Evolutionary conservation across 202 grass and related monocot genomes (phyloP).

Genomic region (Cymbopogon flexuosus): DNA sequence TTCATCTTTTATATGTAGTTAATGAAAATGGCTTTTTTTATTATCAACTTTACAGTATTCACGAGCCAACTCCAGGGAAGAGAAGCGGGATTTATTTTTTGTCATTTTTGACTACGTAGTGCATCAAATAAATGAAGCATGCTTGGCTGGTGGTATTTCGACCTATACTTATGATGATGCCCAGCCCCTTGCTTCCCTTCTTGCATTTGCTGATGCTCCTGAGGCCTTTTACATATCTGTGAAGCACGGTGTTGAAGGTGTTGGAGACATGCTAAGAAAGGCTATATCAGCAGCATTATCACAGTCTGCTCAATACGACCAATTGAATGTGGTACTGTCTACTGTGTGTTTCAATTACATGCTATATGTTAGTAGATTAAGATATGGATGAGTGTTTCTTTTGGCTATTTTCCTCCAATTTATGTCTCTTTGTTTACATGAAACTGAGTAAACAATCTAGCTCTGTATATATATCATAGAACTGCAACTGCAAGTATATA

Average conservation of each 20-base stretch:
- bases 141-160: constrained; percentile 61
- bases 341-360: background rate
- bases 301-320: constrained; percentile 65
- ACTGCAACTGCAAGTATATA: background rate
- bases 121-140: constrained; percentile 90
- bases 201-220: constrained; percentile 75
- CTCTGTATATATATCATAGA: background rate
- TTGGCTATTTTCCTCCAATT: background rate
- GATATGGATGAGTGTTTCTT: background rate
- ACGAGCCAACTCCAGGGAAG: constrained; percentile 75
- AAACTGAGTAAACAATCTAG: constrained; percentile 15
- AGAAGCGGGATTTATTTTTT: constrained; percentile 86
- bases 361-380: constrained; percentile 13
- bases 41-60: constrained; percentile 68
- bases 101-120: constrained; percentile 80
- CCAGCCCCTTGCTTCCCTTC: constrained; percentile 72
- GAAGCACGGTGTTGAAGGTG: constrained; percentile 78
- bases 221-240: constrained; percentile 90
- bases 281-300: constrained; percentile 72
- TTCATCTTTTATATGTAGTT: constrained; percentile 12
- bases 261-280: constrained; percentile 81
- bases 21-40: background rate
- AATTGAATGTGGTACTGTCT: constrained; percentile 62
- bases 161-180: constrained; percentile 75
- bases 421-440: constrained; percentile 18